Evolutionary conservation across 257 asterid genomes (phyloP), one percentile per base, ranked within the genome.

Genomic region (Petunia secreta): DNA sequence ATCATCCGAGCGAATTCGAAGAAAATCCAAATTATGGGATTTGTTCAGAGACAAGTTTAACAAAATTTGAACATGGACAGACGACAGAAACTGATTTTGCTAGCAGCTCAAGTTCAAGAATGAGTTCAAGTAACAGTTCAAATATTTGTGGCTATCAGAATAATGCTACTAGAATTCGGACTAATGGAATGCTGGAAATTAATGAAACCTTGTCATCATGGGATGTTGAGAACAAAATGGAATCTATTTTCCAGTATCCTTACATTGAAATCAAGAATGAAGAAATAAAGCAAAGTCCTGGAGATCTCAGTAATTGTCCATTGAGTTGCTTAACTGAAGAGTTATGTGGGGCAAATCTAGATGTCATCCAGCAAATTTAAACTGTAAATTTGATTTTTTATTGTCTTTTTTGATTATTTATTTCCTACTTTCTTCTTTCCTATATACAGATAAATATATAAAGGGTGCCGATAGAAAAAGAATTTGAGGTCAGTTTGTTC

Each of bases 181-280:
- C 44, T 11, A 57, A 25, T 3, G 11, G 55, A 3, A 78, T 81
- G 50, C 14, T 78, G 66, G 90, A 73, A 64, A 85, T 84, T 65
- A 76, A 16, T 63, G 63, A 83, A 60, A 67, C 83, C 43, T 84
- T 88, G 52, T 81, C 88, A 5, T 81, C 88, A 5, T 92, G 96
- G 97, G 89, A 86, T 48, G 80, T 25, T 8, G 91, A 82, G 11
- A 82, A 80, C 52, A 93, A 91, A 76, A 73, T 87, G 78, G 92
- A 81, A 36, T 80, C 92, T 38, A 10, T 68, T n/a, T 86, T 87
- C 75, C 89, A 89, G 34, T 71, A 71, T 71, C 77, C 77, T 40
- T 79, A 40, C 40, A 41, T 50, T 16, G 77, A 25, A 65, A 84
- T 87, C 85, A 87, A 84, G 80, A 88, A 63, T 75, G 85, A 87